Conservation (phyloP, 23 red algal species). For the Pyropia haitanensis region DNA sequence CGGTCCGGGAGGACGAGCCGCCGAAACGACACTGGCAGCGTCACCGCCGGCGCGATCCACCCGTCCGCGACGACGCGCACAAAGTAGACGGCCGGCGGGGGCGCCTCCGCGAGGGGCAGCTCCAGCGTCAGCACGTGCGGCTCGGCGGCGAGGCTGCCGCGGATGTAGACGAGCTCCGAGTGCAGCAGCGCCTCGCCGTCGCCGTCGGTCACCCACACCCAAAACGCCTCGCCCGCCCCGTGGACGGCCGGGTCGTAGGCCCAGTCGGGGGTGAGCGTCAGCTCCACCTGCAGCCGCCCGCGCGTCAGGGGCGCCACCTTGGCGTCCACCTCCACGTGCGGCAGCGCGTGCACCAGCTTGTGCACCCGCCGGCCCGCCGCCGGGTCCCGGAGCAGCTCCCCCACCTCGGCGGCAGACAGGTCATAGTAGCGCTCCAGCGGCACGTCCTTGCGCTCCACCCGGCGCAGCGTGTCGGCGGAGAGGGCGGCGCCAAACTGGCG, state of each 20-base stretch:
- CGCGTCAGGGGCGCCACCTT: conserved; percentile 62
- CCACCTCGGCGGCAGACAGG: conserved; percentile 38
- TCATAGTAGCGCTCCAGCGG: conserved; percentile 63
- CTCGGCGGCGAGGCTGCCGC: conserved; percentile 15
- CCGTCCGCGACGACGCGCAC: conserved; percentile 54
- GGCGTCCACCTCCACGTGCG: conserved; percentile 60
- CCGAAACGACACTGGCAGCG: conserved; percentile 66
- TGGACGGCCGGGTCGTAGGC: conserved; percentile 48
- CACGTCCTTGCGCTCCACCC: conserved; percentile 77
- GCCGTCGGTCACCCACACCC: conserved; percentile 64
- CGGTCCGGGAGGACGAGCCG: conserved; percentile 53
- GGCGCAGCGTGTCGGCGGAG: conserved; percentile 31
- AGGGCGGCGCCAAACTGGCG: conserved; percentile 43
- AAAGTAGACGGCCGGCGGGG: conserved; percentile 50
- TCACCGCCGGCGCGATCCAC: conserved; percentile 59
- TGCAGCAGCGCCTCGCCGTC: conserved; percentile 54
- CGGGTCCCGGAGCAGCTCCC: conserved; percentile 52
- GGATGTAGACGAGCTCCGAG: conserved; percentile 51
- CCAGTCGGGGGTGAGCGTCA: conserved; percentile 63
- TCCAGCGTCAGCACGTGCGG: conserved; percentile 29
- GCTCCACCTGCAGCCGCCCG: conserved; percentile 44
- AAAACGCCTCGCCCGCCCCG: conserved; percentile 51
- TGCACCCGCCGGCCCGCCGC: conserved; percentile 49
- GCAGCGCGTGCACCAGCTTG: conserved; percentile 49
- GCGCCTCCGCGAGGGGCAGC: conserved; percentile 24